phyloP scores from a whole-genome alignment of 1,284 basidiomycete species.

The Mixia osmundae region DNA sequence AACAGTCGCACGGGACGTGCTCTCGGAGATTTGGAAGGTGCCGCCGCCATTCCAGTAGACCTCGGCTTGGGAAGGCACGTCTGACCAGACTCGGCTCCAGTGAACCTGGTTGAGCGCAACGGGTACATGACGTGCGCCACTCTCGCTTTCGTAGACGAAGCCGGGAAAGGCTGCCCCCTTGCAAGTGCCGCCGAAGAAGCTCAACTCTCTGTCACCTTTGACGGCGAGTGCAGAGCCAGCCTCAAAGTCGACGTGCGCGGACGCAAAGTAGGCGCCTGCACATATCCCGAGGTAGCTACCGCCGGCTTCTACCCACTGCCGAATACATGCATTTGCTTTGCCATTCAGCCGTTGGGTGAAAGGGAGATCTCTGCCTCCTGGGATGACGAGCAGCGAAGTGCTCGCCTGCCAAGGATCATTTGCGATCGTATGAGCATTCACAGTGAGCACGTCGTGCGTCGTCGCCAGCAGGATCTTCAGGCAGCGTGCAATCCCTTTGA shows the following conservation, averaged over 20 bases:
- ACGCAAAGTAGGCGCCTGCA: constrained; percentile 34
- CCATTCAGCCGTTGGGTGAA: constrained; percentile 29
- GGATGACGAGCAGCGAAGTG: constrained; percentile 55
- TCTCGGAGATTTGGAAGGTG: constrained; percentile 25
- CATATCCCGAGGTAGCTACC: constrained; percentile 45
- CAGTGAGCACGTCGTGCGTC: constrained; percentile 49
- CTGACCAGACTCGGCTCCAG: constrained; percentile 13
- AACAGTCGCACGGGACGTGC: constrained; percentile 15
- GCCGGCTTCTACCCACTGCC: constrained; percentile 39
- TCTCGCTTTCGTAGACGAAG: constrained; percentile 30
- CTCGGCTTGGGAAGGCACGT: constrained; percentile 13
- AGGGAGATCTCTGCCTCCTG: constrained; percentile 33
- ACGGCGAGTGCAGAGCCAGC: constrained; percentile 27
- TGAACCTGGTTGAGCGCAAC: constrained; percentile 18
- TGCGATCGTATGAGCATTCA: constrained; percentile 34
- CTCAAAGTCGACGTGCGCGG: constrained; percentile 28
- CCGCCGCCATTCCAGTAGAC: constrained; percentile 36
- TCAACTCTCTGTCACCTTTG: constrained; percentile 29
- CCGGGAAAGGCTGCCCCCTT: constrained; percentile 34
- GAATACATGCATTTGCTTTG: constrained; percentile 28
- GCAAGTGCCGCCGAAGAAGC: constrained; percentile 34
- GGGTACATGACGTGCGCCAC: constrained; percentile 23
- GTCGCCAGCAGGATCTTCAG: constrained; percentile 39
- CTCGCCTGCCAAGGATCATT: constrained; percentile 47
- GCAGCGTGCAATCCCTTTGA: constrained; percentile 32